Evolutionary conservation across 768 basidiomycete genomes (phyloP), one percentile per base, ranked within the genome.

Genomic region (Imleria badia): DNA sequence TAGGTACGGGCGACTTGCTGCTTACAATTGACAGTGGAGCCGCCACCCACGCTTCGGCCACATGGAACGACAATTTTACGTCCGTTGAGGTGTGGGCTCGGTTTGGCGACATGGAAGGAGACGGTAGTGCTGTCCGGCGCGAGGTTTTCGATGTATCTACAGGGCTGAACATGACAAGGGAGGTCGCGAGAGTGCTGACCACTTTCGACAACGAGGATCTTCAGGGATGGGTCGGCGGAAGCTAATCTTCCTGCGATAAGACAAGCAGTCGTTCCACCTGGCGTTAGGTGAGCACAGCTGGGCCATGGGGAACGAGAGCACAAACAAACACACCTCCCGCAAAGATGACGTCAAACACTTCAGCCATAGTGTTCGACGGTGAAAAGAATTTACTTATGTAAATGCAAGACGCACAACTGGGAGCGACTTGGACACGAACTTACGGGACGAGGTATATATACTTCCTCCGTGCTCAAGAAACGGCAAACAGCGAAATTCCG

Each of bases 181-280:
- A 79, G 40, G 34, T 84, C 75, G 34, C 72, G 66, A 0, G 80
- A 81, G 50, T 80, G 75, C 6, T 76, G 75, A 1, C 86, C 86
- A 12, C 81, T 76, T 67, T 88, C 86, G 22, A 87, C 63, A 34
- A 86, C 68, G 11, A 87, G 77, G 42, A 87, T 83, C 60, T 75
- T 82, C 46, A 87, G 65, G 3, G 69, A 64, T 0, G 83, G 78
- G 42, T 85, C 79, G 0, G 82, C 80, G 0, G 74, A 74, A 0
- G 81, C 75, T 8, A 88, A 75, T 33, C 84, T 77, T 1, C 72
- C 67, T 3, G 73, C 85, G 17, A 76, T 67, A 8, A 87, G 71
- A 57, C 85, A 85, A 7, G 78, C 82, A 23, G 78, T 56, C 9
- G 83, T 75, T 33, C 85, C 85, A 4, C 73, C 76, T 73, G 48